These are phyloP conservation scores for Talaromyces liani DNA, from an alignment of 495 filamentous ascomycete genomes.

Conservation along the genomic window DNA sequence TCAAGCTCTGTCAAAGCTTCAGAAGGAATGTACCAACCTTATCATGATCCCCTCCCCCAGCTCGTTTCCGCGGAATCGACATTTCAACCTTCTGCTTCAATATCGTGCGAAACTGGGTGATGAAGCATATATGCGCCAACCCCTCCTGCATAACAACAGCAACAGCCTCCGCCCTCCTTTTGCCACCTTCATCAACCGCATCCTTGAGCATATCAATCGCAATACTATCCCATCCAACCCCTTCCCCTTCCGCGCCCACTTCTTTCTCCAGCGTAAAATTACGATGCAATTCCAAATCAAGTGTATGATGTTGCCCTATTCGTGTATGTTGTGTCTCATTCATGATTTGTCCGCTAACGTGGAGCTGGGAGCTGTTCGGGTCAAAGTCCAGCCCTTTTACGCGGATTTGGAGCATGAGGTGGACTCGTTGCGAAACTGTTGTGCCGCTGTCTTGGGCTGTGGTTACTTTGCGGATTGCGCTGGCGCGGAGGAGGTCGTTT, in stretches of 20 bases:
- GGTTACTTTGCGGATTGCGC: conserved; percentile 74
- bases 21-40: conserved; percentile 35
- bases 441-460: conserved; percentile 64
- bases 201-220: conserved; percentile 72
- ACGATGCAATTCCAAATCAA: conserved; percentile 81
- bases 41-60: conserved; percentile 55
- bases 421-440: conserved; percentile 65
- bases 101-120: conserved; percentile 86
- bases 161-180: conserved; percentile 62
- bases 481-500: conserved; percentile 71
- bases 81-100: conserved; percentile 82
- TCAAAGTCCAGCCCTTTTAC: conserved; percentile 89
- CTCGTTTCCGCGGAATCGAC: conserved; percentile 71
- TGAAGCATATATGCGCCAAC: conserved; percentile 83
- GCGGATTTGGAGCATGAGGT: conserved; percentile 69
- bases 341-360: conserved; percentile 74
- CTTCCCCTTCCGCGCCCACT: conserved; percentile 30
- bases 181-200: conserved; percentile 65
- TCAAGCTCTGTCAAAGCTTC: too few species aligned
- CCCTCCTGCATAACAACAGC: conserved; percentile 95
- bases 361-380: conserved; percentile 70
- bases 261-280: conserved; percentile 79
- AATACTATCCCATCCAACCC: conserved; percentile 84
- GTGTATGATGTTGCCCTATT: conserved; percentile 80
- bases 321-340: conserved; percentile 79